A percentile compares a stretch with the other conserved stretches of the same genome.
These are phyloP conservation scores for Gossypium laxum DNA, from an alignment of 441 rosid species.

Conservation along the genomic window DNA sequence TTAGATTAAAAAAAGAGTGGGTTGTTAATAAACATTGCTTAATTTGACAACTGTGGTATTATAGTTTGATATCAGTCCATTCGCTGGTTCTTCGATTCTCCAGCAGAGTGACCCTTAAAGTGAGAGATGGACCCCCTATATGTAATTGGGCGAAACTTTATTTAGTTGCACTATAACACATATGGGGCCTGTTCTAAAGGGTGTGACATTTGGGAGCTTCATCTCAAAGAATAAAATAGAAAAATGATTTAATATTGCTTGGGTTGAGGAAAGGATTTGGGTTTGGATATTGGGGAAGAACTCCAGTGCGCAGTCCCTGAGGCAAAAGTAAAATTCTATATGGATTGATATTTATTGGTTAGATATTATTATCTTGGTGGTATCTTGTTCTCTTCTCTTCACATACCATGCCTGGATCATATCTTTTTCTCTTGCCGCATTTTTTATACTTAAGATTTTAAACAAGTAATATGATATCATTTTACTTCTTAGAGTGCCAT, in stretches of 20 bases:
- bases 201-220: constrained; percentile 3
- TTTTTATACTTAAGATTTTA: constrained; percentile 11
- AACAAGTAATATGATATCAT: constrained; percentile 12
- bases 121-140: not conserved
- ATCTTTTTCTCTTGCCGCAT: not conserved
- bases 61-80: not conserved
- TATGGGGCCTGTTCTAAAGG: not conserved
- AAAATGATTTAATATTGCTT: not conserved
- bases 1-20: not conserved
- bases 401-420: not conserved
- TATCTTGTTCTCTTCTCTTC: not conserved
- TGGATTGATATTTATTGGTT: not conserved
- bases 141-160: not conserved
- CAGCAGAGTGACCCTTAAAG: not conserved
- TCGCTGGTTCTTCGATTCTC: not conserved
- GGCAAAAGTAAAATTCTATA: constrained; percentile 2
- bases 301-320: not conserved
- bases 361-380: not conserved
- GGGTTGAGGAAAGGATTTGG: constrained; percentile 2
- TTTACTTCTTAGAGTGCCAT: constrained; percentile 54
- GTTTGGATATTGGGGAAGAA: not conserved
- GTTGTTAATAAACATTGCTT: constrained; percentile 6
- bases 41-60: not conserved
- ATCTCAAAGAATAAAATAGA: not conserved
- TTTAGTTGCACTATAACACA: not conserved